Evolutionary conservation across 1,284 basidiomycete genomes (phyloP).

Genomic region (Hemileia vastatrix): DNA sequence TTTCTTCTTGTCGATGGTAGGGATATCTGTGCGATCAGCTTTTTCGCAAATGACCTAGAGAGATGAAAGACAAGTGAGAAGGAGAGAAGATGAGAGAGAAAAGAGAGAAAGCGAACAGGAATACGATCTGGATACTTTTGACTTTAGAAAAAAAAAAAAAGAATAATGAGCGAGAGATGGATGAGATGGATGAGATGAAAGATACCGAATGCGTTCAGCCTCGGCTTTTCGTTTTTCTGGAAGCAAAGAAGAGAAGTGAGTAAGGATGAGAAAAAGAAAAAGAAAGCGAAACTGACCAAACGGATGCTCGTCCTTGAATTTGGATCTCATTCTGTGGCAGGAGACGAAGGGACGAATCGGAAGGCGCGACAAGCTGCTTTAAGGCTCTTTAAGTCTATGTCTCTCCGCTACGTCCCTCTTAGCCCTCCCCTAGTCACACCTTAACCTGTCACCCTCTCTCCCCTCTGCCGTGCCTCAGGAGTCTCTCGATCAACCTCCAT

Average conservation of each 20-base stretch:
- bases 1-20: slow-evolving; percentile 99
- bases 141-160: neutral
- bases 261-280: neutral
- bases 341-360: neutral
- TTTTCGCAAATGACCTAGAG: slow-evolving; percentile 97
- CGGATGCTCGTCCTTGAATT: slow-evolving; percentile 99
- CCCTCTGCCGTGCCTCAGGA: no score
- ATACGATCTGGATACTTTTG: slow-evolving; percentile 23
- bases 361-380: no score
- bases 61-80: neutral
- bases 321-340: slow-evolving; percentile 60
- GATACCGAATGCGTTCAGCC: slow-evolving; percentile 54
- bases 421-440: no score
- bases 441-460: no score
- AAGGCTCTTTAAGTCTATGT: no score
- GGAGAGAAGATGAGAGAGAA: neutral
- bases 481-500: no score
- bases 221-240: slow-evolving; percentile 21
- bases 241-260: neutral
- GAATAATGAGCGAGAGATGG: neutral
- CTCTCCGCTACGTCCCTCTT: no score
- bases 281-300: slow-evolving; percentile 48
- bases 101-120: slow-evolving; percentile 6
- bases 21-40: slow-evolving; percentile 96
- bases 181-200: neutral